Conservation (phyloP, 2,329 filamentous ascomycete genomes). For the Botryotinia calthae region DNA sequence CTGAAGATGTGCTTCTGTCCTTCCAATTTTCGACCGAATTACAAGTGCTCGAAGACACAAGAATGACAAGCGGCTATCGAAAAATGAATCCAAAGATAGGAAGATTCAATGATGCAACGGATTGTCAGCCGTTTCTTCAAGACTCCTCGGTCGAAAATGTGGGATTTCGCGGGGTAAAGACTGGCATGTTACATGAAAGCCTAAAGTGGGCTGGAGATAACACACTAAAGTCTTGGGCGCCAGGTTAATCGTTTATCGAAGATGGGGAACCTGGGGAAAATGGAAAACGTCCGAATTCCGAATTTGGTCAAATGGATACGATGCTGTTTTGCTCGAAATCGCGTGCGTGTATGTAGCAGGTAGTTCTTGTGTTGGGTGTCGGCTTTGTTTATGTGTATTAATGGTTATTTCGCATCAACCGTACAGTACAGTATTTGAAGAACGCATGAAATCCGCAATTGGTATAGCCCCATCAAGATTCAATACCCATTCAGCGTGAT, state of each 20-base stretch:
- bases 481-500: background rate
- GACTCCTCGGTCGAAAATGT: constrained; percentile 7
- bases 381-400: background rate
- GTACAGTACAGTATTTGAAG: background rate
- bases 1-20: no score
- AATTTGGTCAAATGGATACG: background rate
- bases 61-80: background rate
- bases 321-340: background rate
- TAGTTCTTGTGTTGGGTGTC: background rate
- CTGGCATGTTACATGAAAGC: background rate
- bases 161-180: constrained; percentile 12
- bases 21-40: background rate
- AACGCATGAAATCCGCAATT: background rate
- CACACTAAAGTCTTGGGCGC: background rate
- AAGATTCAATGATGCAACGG: background rate
- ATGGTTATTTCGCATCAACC: background rate
- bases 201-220: background rate
- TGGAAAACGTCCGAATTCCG: background rate
- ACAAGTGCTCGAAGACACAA: background rate
- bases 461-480: background rate
- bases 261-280: background rate
- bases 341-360: background rate
- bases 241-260: background rate
- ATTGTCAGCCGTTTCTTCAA: background rate
- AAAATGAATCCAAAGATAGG: background rate